phyloP scores from a whole-genome alignment of 1,284 basidiomycete genomes.

The Cryptococcus deneoformans region DNA sequence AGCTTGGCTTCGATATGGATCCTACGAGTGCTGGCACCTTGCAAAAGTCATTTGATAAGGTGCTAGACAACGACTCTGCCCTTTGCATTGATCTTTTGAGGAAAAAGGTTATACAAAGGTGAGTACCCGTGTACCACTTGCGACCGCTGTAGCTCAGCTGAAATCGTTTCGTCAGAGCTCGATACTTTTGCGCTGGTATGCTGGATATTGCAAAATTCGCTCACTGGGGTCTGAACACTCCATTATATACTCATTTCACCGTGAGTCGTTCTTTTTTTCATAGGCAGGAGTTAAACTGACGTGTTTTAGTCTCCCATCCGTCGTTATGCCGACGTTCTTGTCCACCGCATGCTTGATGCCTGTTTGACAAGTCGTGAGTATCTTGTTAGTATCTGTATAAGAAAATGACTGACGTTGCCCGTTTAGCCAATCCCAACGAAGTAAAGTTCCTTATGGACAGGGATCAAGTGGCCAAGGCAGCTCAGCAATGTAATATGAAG shows the following conservation, averaged over 20 bases:
- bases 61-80: constrained; percentile 70
- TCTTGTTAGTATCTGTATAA: not conserved
- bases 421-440: constrained; percentile 52
- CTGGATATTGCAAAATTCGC: constrained; percentile 97
- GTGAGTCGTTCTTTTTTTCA: constrained; percentile 19
- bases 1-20: constrained; percentile 82
- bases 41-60: constrained; percentile 74
- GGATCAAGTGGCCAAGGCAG: constrained; percentile 94
- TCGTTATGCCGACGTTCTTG: constrained; percentile 83
- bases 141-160: not conserved
- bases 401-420: not conserved
- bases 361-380: constrained; percentile 65
- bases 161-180: constrained; percentile 58
- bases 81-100: constrained; percentile 74
- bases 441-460: constrained; percentile 94
- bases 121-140: constrained; percentile 1
- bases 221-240: constrained; percentile 87
- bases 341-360: constrained; percentile 96
- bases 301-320: constrained; percentile 67
- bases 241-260: constrained; percentile 97
- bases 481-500: constrained; percentile 95
- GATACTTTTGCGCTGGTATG: constrained; percentile 99
- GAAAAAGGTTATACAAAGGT: constrained; percentile 73
- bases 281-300: constrained; percentile 3
- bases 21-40: constrained; percentile 73